A percentile compares a stretch with the other conserved stretches of the same genome.
Evolutionary conservation across 495 filamentous ascomycete species (phyloP).

Genomic region (Neurospora sp.): DNA sequence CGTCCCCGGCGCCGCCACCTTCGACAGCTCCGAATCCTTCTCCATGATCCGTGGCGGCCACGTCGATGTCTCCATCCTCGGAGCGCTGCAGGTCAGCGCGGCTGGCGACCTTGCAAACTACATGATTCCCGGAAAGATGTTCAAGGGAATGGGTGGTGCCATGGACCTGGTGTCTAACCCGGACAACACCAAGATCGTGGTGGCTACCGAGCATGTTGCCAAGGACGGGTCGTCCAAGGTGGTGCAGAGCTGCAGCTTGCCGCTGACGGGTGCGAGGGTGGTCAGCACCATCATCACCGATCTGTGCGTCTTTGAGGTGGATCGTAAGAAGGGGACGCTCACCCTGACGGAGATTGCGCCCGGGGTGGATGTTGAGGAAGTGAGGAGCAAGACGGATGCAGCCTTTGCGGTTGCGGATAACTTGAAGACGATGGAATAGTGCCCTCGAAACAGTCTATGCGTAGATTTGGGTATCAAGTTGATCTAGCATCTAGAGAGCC

Average conservation of each 20-base stretch:
- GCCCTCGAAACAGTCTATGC: neutral
- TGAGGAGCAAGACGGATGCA: conserved; percentile 45
- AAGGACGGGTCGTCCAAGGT: conserved; percentile 52
- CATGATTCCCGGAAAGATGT: conserved; percentile 53
- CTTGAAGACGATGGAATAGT: conserved; percentile 36
- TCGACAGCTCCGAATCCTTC: conserved; percentile 51
- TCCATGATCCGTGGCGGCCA: conserved; percentile 53
- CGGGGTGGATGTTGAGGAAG: conserved; percentile 43
- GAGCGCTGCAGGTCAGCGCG: conserved; percentile 49
- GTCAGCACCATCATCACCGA: conserved; percentile 51
- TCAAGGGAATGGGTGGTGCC: conserved; percentile 56
- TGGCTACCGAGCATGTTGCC: conserved; percentile 52
- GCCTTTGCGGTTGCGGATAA: conserved; percentile 39
- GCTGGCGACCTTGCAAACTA: conserved; percentile 52
- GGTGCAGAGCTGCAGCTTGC: conserved; percentile 45
- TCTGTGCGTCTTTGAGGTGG: conserved; percentile 48
- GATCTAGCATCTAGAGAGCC: neutral
- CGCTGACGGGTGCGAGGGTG: conserved; percentile 43
- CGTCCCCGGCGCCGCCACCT: conserved; percentile 44
- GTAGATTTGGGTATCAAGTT: neutral
- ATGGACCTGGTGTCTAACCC: conserved; percentile 56
- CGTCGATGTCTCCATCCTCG: conserved; percentile 51
- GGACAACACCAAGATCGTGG: conserved; percentile 50
- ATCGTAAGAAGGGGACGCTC: conserved; percentile 38
- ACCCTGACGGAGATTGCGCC: conserved; percentile 48